Evolutionary conservation across 2,329 filamentous ascomycete species (phyloP).

Genomic region (Domatiomyces globalis): DNA sequence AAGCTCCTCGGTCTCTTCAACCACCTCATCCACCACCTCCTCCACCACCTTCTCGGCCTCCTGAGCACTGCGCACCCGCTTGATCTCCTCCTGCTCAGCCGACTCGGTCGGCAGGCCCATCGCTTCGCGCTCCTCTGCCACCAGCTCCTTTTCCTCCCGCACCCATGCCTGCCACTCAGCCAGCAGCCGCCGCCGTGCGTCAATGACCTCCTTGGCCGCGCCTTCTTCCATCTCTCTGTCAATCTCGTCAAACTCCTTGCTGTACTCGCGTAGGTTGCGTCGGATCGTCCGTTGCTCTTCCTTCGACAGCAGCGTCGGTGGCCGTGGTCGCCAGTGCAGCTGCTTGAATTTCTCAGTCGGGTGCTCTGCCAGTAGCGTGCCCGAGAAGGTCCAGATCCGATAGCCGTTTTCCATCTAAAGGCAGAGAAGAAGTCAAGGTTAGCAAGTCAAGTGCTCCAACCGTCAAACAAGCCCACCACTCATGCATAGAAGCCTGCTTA

Average conservation of each 20-base stretch:
- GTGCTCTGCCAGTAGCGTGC: constrained; percentile 76
- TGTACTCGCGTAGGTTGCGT: constrained; percentile 97
- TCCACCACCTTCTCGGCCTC: constrained; percentile 57
- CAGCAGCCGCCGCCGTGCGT: constrained; percentile 66
- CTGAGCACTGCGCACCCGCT: constrained; percentile 39
- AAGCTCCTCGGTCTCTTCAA: constrained; percentile 72
- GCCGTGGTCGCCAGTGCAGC: constrained; percentile 84
- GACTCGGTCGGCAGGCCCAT: constrained; percentile 45
- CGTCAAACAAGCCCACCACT: too few relatives aligned
- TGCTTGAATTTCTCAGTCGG: constrained; percentile 96
- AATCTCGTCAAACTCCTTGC: constrained; percentile 84
- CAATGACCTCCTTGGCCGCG: constrained; percentile 85
- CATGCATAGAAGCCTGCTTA: too few relatives aligned
- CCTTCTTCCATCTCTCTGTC: constrained; percentile 87
- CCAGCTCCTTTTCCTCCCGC: constrained; percentile 54
- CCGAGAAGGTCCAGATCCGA: constrained; percentile 94
- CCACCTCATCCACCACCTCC: constrained; percentile 72
- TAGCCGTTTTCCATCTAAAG: constrained; percentile 95
- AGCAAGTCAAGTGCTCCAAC: constrained; percentile 5
- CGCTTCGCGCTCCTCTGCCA: constrained; percentile 55
- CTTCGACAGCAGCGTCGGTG: constrained; percentile 78
- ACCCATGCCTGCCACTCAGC: constrained; percentile 85
- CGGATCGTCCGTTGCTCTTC: constrained; percentile 96
- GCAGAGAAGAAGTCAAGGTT: constrained; percentile 14
- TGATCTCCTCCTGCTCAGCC: constrained; percentile 46